Percentiles rank a stretch among this genome's conserved stretches.
Conservation (phyloP, 805 yeast species). For the Zygosaccharomyces bisporus region DNA sequence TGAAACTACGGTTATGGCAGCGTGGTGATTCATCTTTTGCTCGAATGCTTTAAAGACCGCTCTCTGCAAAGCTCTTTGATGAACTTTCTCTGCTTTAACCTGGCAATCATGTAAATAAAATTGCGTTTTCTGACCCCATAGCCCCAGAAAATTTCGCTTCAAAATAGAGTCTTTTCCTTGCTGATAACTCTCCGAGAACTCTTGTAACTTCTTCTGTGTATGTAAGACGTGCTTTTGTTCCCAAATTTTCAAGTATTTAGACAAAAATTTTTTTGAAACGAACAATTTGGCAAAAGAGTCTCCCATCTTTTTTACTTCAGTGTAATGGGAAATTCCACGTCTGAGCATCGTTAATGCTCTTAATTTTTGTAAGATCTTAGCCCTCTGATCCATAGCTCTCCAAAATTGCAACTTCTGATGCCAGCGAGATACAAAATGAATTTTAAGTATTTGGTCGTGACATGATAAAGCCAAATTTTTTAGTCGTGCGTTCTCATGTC, state of each 20-base stretch:
- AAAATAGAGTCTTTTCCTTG: conserved; percentile 1
- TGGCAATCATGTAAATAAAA: conserved; percentile 13
- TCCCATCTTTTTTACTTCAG: conserved; percentile 8
- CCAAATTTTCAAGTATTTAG: conserved; percentile 9
- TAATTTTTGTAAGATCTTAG: conserved; percentile 12
- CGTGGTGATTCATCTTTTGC: conserved; percentile 1
- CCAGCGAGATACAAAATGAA: conserved; percentile 6
- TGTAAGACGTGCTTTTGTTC: background rate
- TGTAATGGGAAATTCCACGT: conserved; percentile 12
- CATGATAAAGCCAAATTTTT: conserved; percentile 2
- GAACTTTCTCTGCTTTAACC: conserved; percentile 10
- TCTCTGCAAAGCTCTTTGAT: conserved; percentile 6
- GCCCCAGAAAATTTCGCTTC: conserved; percentile 1
- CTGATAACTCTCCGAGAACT: conserved; percentile 10
- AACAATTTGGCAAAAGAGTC: conserved; percentile 6
- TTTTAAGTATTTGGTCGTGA: background rate
- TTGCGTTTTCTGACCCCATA: conserved; percentile 14
- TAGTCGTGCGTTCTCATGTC: background rate
- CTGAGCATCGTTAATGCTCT: conserved; percentile 14
- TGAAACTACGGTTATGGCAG: conserved; percentile 10
- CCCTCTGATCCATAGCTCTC: conserved; percentile 13
- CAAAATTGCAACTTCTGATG: background rate
- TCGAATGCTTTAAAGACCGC: background rate
- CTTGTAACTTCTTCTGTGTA: conserved; percentile 8
- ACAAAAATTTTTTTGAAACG: conserved; percentile 7